Evolutionary conservation across 768 basidiomycete species (phyloP).

Genomic region (Saitozyma podzolica): DNA sequence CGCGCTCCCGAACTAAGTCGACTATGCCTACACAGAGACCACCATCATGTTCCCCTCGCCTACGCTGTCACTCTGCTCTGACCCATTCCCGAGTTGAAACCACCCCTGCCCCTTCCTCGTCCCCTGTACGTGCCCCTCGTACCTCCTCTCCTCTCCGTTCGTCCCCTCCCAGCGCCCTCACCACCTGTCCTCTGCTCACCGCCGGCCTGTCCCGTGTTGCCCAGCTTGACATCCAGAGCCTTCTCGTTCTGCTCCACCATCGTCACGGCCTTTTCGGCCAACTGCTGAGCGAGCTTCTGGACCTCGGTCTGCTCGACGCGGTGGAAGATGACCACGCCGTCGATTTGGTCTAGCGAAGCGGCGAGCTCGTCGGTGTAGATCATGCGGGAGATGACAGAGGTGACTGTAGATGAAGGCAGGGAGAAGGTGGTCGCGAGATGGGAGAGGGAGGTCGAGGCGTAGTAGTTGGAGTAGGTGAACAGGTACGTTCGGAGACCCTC

Average conservation of each 20-base stretch:
- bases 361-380: slow-evolving; percentile 92
- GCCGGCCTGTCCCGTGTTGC: slow-evolving; percentile 58
- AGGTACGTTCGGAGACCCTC: slow-evolving; percentile 95
- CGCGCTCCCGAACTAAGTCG: neutral
- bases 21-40: no score
- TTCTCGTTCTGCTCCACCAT: slow-evolving; percentile 94
- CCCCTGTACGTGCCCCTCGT: slow-evolving; percentile 22
- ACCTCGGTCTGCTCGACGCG: slow-evolving; percentile 81
- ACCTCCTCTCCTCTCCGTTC: slow-evolving; percentile 61
- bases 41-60: neutral
- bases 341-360: slow-evolving; percentile 88
- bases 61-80: slow-evolving; percentile 28
- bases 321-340: slow-evolving; percentile 88
- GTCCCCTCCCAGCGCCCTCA: slow-evolving; percentile 19
- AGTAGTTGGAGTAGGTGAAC: slow-evolving; percentile 95
- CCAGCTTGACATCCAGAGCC: slow-evolving; percentile 77
- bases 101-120: slow-evolving; percentile 44
- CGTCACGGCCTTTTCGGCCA: slow-evolving; percentile 81
- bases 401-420: slow-evolving; percentile 74
- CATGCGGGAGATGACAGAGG: slow-evolving; percentile 94
- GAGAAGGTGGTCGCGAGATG: slow-evolving; percentile 86
- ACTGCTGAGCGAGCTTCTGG: slow-evolving; percentile 83
- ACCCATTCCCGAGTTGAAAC: slow-evolving; percentile 42
- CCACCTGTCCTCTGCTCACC: slow-evolving; percentile 55
- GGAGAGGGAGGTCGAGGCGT: slow-evolving; percentile 83